phyloP scores from a whole-genome alignment of 306 rosid genomes.

The Morella rubra region DNA sequence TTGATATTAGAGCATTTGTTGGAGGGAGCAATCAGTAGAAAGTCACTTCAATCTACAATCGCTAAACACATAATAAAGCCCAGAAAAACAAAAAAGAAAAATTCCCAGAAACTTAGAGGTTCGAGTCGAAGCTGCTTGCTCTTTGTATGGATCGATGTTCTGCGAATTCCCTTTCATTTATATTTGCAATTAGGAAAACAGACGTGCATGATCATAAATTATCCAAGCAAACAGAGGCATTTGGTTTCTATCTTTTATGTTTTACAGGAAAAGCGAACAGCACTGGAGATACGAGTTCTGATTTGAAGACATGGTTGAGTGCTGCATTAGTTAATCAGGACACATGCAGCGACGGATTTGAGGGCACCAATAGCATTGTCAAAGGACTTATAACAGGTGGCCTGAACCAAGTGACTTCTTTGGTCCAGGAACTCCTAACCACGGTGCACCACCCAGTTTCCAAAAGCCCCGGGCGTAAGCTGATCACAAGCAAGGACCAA shows the following conservation, averaged over 20 bases:
- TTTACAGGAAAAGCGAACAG: constrained; percentile 58
- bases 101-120: background rate
- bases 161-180: background rate
- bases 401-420: constrained; percentile 45
- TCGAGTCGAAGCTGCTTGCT: background rate
- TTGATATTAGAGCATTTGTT: background rate
- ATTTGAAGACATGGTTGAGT: constrained; percentile 87
- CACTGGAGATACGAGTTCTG: constrained; percentile 68
- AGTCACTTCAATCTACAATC: no score
- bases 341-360: constrained; percentile 82
- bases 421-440: constrained; percentile 46
- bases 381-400: constrained; percentile 42
- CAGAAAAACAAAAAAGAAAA: no score
- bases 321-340: constrained; percentile 65
- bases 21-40: background rate
- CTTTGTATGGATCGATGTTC: no score
- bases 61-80: no score
- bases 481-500: background rate
- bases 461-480: background rate
- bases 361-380: constrained; percentile 62
- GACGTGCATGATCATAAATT: no score
- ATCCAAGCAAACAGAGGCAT: no score
- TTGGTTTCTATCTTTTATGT: background rate
- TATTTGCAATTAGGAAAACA: no score
- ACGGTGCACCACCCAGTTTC: constrained; percentile 41